Conservation (phyloP, 768 basidiomycete genomes). For the Leucocoprinus leucothites region DNA sequence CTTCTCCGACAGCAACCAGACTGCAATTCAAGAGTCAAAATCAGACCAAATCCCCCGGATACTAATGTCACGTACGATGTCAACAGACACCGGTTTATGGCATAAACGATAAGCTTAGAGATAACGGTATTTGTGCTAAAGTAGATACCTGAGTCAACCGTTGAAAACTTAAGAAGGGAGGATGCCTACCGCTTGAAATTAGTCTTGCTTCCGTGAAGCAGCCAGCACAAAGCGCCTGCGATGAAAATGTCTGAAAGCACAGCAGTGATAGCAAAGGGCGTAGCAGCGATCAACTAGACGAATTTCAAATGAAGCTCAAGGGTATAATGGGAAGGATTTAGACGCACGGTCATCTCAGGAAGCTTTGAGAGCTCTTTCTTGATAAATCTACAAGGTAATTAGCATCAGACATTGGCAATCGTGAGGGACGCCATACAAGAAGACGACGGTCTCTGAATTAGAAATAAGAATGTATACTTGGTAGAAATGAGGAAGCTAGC, state of each 20-base stretch:
- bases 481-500: neutral
- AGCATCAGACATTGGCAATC: neutral
- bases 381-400: conserved; percentile 26
- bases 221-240: conserved; percentile 37
- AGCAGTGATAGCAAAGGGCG: conserved; percentile 41
- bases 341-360: conserved; percentile 30
- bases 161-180: neutral
- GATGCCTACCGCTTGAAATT: conserved; percentile 28
- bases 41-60: neutral
- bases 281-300: conserved; percentile 35
- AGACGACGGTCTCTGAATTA: conserved; percentile 29
- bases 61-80: conserved; percentile 36
- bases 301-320: neutral
- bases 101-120: conserved; percentile 42
- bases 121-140: conserved; percentile 39
- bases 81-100: conserved; percentile 47
- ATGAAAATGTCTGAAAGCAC: conserved; percentile 45
- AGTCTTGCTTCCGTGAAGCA: conserved; percentile 37
- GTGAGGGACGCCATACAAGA: conserved; percentile 18
- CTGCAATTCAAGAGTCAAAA: conserved; percentile 15
- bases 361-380: conserved; percentile 31
- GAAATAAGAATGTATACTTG: neutral
- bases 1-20: conserved; percentile 34
- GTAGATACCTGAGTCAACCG: neutral
- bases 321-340: neutral